phyloP scores from a whole-genome alignment of 305 asterid genomes.

The Withania somnifera region DNA sequence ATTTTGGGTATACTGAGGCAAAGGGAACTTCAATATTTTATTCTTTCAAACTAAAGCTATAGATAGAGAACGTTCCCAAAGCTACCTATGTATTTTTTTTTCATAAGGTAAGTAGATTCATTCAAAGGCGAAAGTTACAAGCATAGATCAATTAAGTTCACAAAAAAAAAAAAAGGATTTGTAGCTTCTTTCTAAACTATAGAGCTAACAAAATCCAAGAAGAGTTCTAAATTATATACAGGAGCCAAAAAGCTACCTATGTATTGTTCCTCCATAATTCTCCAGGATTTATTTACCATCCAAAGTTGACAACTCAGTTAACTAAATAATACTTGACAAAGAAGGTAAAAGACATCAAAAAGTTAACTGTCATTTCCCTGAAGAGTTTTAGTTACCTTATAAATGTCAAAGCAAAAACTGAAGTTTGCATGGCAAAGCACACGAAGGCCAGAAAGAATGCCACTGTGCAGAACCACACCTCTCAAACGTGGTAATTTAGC shows the following conservation, averaged over 20 bases:
- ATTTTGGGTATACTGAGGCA: not conserved
- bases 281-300: not conserved
- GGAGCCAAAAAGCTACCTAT: too few relatives aligned
- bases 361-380: not conserved
- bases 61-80: not conserved
- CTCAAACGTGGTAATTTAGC: slow-evolving; percentile 85
- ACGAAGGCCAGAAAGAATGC: slow-evolving; percentile 96
- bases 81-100: not conserved
- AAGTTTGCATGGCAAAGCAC: slow-evolving; percentile 89
- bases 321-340: not conserved
- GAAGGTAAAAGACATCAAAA: not conserved
- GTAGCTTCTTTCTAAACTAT: too few relatives aligned
- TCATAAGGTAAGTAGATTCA: too few relatives aligned
- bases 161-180: too few relatives aligned
- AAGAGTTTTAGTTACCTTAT: slow-evolving; percentile 45
- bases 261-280: not conserved
- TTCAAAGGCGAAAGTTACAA: too few relatives aligned
- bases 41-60: not conserved
- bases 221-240: too few relatives aligned
- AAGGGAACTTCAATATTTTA: not conserved
- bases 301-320: not conserved
- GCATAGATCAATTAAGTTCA: too few relatives aligned
- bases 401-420: slow-evolving; percentile 84
- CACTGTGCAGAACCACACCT: slow-evolving; percentile 96
- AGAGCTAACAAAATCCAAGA: too few relatives aligned